Base-by-base conservation (phyloP, 2,329 filamentous ascomycete species). In the Alternaria longipes region DNA sequence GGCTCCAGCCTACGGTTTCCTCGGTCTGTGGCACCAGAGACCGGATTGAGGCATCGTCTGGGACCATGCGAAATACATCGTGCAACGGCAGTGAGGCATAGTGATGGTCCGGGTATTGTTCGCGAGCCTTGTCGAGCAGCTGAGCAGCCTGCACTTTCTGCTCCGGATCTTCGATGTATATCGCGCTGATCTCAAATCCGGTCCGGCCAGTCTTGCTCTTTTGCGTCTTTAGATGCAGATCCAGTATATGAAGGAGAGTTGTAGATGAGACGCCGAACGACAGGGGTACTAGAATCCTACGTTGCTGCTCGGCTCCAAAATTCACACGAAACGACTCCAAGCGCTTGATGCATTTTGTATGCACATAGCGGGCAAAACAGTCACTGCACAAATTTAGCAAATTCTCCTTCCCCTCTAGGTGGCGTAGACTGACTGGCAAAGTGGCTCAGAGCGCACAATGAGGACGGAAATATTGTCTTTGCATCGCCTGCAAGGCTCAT, bases 201-300 rank as follows among this genome's bases (percentile, higher is more conserved):
- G 88, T 83, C 53, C 88, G 85, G 5, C 87, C 86, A 67, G 88
- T 88, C 61, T 87, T 89, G 44, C 84, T 82, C 41, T 85, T 83
- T 75, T 94, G 90, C 55, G 84, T 85, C 66, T 86, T 83, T 46
- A 91, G 83, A 72, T 93, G 91, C 62, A 85, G 81, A 76, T 92
- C 86, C 55, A 98, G 82, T 22, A 97, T 84, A 70, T 94, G 87
- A 30, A 97, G 83, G 44, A 99, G 83, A 14, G 89, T 87, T 14
- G 91, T 85, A 0, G 94, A 98, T 1, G 91, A 95, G 1, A 91
- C 83, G 0, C 95, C 94, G 71, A 93, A 90, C 0, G 94, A 97
- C 2, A 97, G 82, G 6, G 93, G 92, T 20, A 97, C 82, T 18
- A 97, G 82, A 49, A 97, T 86, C 73, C 80, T 86, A 67, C 80